Base-by-base conservation (phyloP, 176 grass and related monocot species). In the Leersia perrieri region DNA sequence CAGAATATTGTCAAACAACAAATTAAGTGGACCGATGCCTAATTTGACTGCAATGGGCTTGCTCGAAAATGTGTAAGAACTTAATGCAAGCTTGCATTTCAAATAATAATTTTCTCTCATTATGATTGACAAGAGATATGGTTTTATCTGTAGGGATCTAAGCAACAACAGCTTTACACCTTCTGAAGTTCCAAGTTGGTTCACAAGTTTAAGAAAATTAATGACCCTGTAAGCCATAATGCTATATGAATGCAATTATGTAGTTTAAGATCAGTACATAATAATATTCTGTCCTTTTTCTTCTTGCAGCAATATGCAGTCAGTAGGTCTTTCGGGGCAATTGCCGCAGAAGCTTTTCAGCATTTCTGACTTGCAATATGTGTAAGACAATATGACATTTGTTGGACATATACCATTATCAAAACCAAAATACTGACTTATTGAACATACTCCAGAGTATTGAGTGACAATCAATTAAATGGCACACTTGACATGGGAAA, bases 51-150 rank as follows among this genome's bases (percentile, higher is more conserved):
- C 66, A 34, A 67, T 92, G 83, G 4, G 0, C 0, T 5, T 0
- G 6, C 92, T 98, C 36, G n/a, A 78, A 80, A 85, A 90, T 85
- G 72, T 98, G 95, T 94, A 91, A 98, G 95, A 82, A 71, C 18
- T 53, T 41, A n/a, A 4, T 82, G n/a, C 32, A 60, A 44, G n/a
- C 31, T 75, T 26, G 1, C 29, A 75, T 42, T 81, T 9, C 41
- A 73, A 2, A 4, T 82, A 88, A 23, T 14, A 77, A 83, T 40
- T 63, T 84, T 20, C 30, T 44, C 33, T 60, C 3, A 18, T 53
- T 40, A 72, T 41, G 23, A 62, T 76, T 85, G 53, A 71, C 79
- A 38, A 77, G 44, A 60, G 38, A 53, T 80, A 10, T 8, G 70
- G 11, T 63, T 11, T 31, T 74, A 49, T 81, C 23, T 34, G 75